Evolutionary conservation across 1,139 yeast species (phyloP), one percentile per base, ranked within the genome.

Genomic region (Suhomyces chickasaworum): DNA sequence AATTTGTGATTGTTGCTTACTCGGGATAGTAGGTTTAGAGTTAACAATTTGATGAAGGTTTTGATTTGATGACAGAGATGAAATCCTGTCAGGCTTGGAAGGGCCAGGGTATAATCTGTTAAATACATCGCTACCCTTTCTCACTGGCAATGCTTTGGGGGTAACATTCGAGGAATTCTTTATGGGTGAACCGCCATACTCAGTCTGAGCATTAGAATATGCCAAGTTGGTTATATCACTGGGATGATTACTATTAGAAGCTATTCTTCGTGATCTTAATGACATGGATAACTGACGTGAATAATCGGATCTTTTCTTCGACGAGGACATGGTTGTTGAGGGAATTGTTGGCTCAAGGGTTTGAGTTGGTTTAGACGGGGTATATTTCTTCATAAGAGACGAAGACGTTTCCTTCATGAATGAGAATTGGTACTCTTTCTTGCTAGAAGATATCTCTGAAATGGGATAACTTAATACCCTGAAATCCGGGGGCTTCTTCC

Each of bases 341-440:
- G 54, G 48, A 13, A 38, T 38, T 2, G 48, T 42, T 4, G 42
- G 36, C 4, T 37, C 33, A 13, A 44, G 44, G 22, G 9, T 18
- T 4, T 21, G 13, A 3, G 18, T 7, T 7, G 30, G 36, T 16
- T 43, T 44, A 5, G 36, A 10, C 10, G 48, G 40, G 7, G 51
- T 54, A 30, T 55, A 60, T 43, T 61, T 64, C 50, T 66, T 68
- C 43, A 65, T 66, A 15, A 59, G 46, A 1, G 75, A 69, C 4
- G 75, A 68, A 3, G 74, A 53, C 0, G 76, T 71, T 15, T 67
- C 73, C 39, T 60, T 59, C 76, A 71, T 71, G 45, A 71, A 71
- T 6, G 75, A 68, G 46, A 64, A 66, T 47, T 55, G 64, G 42
- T 53, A 53, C 17, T 59, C 55, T 33, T 51, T 44, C 42, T 47